Evolutionary conservation across 805 yeast genomes (phyloP).

Genomic region (Sugiyamaella chiloensis): DNA sequence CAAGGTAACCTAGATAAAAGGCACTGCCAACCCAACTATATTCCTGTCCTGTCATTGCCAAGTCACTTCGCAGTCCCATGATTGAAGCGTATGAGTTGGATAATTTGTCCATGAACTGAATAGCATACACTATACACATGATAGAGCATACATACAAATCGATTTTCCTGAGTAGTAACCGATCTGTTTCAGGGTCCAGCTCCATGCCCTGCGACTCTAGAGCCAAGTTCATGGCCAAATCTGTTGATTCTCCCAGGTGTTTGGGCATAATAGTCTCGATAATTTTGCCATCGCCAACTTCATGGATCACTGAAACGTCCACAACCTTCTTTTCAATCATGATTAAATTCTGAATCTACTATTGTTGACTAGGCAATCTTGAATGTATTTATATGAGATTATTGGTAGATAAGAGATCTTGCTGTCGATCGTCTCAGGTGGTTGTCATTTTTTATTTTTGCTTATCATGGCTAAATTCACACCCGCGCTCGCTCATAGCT

Average conservation of each 20-base stretch:
- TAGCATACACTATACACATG: conserved; percentile 47
- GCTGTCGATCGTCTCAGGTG: no score
- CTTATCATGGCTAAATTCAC: no score
- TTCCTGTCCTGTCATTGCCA: conserved; percentile 43
- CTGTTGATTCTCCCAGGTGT: conserved; percentile 2
- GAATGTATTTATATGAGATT: no score
- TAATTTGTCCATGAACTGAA: conserved; percentile 61
- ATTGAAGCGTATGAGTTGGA: conserved; percentile 52
- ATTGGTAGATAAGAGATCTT: no score
- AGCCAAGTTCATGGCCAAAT: conserved; percentile 5
- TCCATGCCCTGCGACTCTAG: conserved; percentile 15
- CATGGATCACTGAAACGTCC: no score
- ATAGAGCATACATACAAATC: conserved; percentile 52
- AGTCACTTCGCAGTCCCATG: conserved; percentile 46
- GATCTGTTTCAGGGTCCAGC: conserved; percentile 27
- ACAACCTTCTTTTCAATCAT: no score
- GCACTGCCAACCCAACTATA: conserved; percentile 54
- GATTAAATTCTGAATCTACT: no score
- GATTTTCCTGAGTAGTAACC: conserved; percentile 44
- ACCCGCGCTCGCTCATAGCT: no score
- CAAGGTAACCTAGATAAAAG: conserved; percentile 62
- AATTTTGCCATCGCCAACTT: background rate
- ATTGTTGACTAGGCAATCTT: no score
- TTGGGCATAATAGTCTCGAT: background rate
- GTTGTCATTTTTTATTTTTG: no score